Conservation (phyloP, 2,329 filamentous ascomycete species). For the Claviceps sp. region DNA sequence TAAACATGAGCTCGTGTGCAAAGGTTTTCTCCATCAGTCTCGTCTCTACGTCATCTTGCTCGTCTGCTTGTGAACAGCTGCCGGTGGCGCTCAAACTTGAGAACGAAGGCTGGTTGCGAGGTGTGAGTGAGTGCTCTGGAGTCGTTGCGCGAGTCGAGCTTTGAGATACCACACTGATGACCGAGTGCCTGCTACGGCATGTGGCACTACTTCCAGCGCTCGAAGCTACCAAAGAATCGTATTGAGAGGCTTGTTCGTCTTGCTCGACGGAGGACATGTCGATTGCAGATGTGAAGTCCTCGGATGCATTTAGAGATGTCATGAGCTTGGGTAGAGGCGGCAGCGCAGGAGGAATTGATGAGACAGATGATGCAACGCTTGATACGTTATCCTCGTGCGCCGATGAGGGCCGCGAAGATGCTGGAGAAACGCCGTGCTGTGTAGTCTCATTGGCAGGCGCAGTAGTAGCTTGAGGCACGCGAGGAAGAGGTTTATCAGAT, state of each 20-base stretch:
- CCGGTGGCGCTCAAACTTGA: slow-evolving; percentile 55
- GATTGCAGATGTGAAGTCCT: slow-evolving; percentile 27
- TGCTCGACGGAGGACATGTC: slow-evolving; percentile 34
- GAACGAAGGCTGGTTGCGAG: slow-evolving; percentile 46
- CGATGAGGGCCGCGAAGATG: slow-evolving; percentile 30
- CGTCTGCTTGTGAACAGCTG: slow-evolving; percentile 57
- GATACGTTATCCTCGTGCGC: slow-evolving; percentile 27
- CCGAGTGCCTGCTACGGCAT: slow-evolving; percentile 68
- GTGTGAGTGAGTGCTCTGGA: slow-evolving; percentile 49
- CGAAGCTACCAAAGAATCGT: slow-evolving; percentile 60
- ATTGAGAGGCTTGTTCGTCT: slow-evolving; percentile 42
- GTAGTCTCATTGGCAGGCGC: slow-evolving; percentile 19
- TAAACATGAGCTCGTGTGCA: slow-evolving; percentile 81
- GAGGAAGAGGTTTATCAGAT: slow-evolving; percentile 55
- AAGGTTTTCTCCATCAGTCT: slow-evolving; percentile 84
- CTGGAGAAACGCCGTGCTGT: slow-evolving; percentile 19
- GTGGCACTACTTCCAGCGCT: slow-evolving; percentile 70
- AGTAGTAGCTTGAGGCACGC: slow-evolving; percentile 44
- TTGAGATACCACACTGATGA: slow-evolving; percentile 65
- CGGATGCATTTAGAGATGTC: slow-evolving; percentile 32
- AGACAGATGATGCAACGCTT: slow-evolving; percentile 31
- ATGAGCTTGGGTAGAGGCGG: slow-evolving; percentile 45
- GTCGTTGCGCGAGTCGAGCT: slow-evolving; percentile 81
- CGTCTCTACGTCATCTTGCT: slow-evolving; percentile 65
- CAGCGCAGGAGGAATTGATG: slow-evolving; percentile 34